Evolutionary conservation across 2,329 filamentous ascomycete species (phyloP).

Genomic region (Pseudogymnoascus sp.): DNA sequence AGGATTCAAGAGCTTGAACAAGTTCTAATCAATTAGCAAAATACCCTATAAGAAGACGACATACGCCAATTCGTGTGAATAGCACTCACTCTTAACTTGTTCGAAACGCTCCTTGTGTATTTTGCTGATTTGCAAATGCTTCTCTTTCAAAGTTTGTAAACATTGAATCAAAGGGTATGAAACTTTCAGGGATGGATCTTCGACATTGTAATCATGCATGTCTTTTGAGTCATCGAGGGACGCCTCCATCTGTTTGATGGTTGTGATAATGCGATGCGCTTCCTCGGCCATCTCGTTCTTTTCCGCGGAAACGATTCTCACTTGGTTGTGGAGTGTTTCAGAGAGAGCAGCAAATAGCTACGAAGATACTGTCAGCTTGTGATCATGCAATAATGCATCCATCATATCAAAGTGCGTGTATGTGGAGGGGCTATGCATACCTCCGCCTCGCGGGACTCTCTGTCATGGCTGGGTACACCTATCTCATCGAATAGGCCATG

Average conservation of each 20-base stretch:
- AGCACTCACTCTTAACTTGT: constrained; percentile 76
- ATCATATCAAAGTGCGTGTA: constrained; percentile 13
- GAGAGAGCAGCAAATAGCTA: constrained; percentile 89
- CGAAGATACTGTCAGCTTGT: not conserved
- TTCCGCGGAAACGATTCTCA: constrained; percentile 75
- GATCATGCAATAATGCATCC: constrained; percentile 15
- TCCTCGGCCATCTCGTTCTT: constrained; percentile 89
- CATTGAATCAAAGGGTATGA: constrained; percentile 79
- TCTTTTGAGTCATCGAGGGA: constrained; percentile 72
- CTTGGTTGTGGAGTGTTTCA: constrained; percentile 83
- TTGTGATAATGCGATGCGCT: constrained; percentile 73
- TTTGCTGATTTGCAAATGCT: constrained; percentile 70
- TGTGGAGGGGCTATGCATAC: constrained; percentile 38
- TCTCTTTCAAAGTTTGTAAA: constrained; percentile 74
- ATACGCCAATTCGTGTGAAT: not conserved
- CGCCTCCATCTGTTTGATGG: constrained; percentile 87
- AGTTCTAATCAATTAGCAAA: constrained; percentile 55
- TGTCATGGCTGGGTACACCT: constrained; percentile 86
- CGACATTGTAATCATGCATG: constrained; percentile 55
- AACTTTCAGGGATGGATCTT: constrained; percentile 63
- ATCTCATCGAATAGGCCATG: constrained; percentile 97
- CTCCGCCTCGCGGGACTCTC: constrained; percentile 82
- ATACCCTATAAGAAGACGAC: constrained; percentile 15
- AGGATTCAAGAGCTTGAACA: constrained; percentile 86
- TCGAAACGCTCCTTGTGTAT: constrained; percentile 88